Evolutionary conservation across 176 grass and related monocot genomes (phyloP), one percentile per base, ranked within the genome.

Genomic region (Avena insularis): DNA sequence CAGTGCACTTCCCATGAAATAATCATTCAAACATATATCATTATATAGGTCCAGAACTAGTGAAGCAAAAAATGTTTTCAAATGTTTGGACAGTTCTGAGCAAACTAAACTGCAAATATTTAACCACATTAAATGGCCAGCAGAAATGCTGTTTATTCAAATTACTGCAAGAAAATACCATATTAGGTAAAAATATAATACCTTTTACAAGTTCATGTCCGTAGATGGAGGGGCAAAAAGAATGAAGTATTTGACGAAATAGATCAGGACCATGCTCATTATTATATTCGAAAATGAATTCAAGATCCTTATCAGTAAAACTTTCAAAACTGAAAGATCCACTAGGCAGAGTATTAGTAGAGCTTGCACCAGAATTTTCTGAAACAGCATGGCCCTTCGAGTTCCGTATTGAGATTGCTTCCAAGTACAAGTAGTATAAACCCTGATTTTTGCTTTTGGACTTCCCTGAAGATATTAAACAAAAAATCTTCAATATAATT

Each of bases 151-250:
- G 25, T 40, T 19, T 59, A 50, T 10, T 25, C 40, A 70, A 12
- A 53, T 55, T 35, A 55, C 25, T 77, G 74, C 49, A 81, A 35
- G 20, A 68, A 65, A 64, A 40, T 35, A 76, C 23, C 35, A n/a
- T 14, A 53, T 33, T 14, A 80, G 48, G 8, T 29, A 33, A 55
- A 29, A 62, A 85, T n/a, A 75, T 9, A 71, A 64, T 91, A 95
- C 96, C 93, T 95, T 98, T 98, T 80, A 98, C 96, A 88, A 98
- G 96, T 79, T 95, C 92, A 71, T 98, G 96, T 1, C 96, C 96
- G 78, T 98, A 98, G 53, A 98, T 98, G 67, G 96, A 95, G 49
- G 96, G 96, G 72, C 96, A 98, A 63, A 95, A 94, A 4, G 93
- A 98, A 11, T 98, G 96, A 91, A 98, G 88, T 54, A 95, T 88